A percentile compares a stretch with the other conserved stretches of the same genome.
phyloP scores from a whole-genome alignment of 768 basidiomycete species.

The Auriscalpium vulgare region DNA sequence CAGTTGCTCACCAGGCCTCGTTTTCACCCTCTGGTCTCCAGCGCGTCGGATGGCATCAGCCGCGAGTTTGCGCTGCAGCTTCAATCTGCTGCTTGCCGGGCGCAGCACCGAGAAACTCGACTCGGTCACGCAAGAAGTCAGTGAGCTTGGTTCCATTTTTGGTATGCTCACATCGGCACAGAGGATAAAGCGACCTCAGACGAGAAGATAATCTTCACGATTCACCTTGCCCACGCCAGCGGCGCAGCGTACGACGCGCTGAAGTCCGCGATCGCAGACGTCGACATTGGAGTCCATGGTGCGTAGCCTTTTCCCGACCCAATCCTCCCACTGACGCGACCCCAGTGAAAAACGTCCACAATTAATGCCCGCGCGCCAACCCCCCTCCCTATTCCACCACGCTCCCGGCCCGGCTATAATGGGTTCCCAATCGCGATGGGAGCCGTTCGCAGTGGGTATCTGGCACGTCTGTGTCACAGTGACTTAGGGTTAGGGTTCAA shows the following conservation, averaged over 20 bases:
- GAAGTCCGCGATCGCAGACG: conserved; percentile 32
- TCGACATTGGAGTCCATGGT: conserved; percentile 80
- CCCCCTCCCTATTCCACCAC: no score
- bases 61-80: conserved; percentile 89
- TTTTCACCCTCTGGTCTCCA: conserved; percentile 54
- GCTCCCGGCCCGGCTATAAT: no score
- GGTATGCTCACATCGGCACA: no score
- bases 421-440: no score
- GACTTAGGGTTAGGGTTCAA: no score
- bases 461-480: no score
- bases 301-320: conserved; percentile 19
- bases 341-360: conserved; percentile 92
- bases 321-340: background rate
- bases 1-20: conserved; percentile 19
- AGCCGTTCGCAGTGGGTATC: no score
- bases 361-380: conserved; percentile 38
- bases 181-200: conserved; percentile 22
- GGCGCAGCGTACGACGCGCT: conserved; percentile 49
- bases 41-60: conserved; percentile 94
- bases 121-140: conserved; percentile 36
- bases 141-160: conserved; percentile 33
- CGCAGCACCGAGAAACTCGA: conserved; percentile 40
- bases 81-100: conserved; percentile 81
- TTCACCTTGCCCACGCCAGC: conserved; percentile 62
- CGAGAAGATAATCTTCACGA: conserved; percentile 53